Percentiles rank a stretch among this genome's conserved stretches.
Conservation (phyloP, 1,284 basidiomycete genomes). For the Sphaerobolus stellatus region DNA sequence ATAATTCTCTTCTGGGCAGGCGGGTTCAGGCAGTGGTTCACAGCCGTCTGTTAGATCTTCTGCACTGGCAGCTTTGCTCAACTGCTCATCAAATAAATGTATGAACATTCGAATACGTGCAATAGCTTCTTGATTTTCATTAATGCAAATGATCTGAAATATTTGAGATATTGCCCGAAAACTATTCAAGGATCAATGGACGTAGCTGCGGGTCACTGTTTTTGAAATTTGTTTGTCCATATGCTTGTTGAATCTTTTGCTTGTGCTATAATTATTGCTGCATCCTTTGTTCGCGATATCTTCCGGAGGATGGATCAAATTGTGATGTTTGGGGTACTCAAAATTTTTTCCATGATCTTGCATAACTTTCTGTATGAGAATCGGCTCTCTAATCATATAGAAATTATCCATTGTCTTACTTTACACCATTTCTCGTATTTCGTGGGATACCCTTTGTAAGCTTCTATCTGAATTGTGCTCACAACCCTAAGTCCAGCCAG, state of each 20-base stretch:
- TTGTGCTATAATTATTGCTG: neutral
- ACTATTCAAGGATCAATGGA: neutral
- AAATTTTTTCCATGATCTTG: neutral
- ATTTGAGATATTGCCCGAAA: neutral
- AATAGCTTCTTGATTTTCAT: neutral
- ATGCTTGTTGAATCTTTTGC: neutral
- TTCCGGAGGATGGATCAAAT: neutral
- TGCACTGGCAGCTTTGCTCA: too few species aligned
- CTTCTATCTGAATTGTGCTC: too few species aligned
- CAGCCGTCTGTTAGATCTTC: too few species aligned
- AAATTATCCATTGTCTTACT: too few species aligned
- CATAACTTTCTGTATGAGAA: too few species aligned
- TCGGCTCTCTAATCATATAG: too few species aligned
- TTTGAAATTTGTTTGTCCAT: neutral
- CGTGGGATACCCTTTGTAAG: too few species aligned
- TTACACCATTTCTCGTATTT: too few species aligned
- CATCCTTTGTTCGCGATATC: neutral
- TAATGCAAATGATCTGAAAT: neutral
- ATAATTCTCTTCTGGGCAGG: neutral
- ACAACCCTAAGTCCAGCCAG: neutral
- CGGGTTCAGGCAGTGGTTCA: too few species aligned
- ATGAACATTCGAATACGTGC: neutral
- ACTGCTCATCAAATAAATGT: too few species aligned
- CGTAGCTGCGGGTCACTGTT: neutral
- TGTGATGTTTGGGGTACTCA: neutral